phyloP scores from a whole-genome alignment of 495 filamentous ascomycete genomes.

The Patellaria atrata region DNA sequence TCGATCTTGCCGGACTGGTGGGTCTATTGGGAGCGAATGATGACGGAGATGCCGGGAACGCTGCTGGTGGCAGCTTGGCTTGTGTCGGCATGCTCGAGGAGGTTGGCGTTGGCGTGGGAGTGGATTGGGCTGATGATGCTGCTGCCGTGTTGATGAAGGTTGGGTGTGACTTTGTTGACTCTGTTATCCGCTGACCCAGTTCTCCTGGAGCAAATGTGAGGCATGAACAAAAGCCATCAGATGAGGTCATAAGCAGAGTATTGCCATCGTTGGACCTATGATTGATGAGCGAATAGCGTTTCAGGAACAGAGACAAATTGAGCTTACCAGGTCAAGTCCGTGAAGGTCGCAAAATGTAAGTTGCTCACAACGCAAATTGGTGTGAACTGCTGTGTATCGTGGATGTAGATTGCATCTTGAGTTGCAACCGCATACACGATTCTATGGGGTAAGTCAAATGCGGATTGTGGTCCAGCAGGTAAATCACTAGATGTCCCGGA shows the following conservation, averaged over 20 bases:
- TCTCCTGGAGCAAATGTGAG: conserved; percentile 75
- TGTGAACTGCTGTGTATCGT: conserved; percentile 93
- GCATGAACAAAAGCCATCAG: conserved; percentile 92
- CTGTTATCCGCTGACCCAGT: conserved; percentile 53
- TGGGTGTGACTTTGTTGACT: conserved; percentile 27
- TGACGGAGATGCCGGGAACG: conserved; percentile 42
- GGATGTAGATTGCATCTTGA: conserved; percentile 88
- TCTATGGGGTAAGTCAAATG: conserved; percentile 79
- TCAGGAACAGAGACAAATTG: background rate
- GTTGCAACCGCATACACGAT: conserved; percentile 96
- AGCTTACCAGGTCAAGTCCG: conserved; percentile 86
- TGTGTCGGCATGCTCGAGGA: conserved; percentile 13
- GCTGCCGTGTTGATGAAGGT: conserved; percentile 19
- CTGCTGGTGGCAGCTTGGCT: conserved; percentile 14
- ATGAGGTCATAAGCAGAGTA: conserved; percentile 88
- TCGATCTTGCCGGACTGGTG: conserved; percentile 57
- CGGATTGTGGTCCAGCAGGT: conserved; percentile 32
- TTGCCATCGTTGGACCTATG: conserved; percentile 83
- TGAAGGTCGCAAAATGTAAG: conserved; percentile 91
- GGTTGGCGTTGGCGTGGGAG: conserved; percentile 21
- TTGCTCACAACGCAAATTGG: conserved; percentile 91
- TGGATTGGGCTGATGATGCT: conserved; percentile 17
- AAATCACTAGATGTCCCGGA: conserved; percentile 40
- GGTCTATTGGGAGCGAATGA: conserved; percentile 31
- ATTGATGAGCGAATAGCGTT: conserved; percentile 18